Evolutionary conservation across 305 asterid species (phyloP), one percentile per base, ranked within the genome.

Genomic region (Fraxinus platypoda): DNA sequence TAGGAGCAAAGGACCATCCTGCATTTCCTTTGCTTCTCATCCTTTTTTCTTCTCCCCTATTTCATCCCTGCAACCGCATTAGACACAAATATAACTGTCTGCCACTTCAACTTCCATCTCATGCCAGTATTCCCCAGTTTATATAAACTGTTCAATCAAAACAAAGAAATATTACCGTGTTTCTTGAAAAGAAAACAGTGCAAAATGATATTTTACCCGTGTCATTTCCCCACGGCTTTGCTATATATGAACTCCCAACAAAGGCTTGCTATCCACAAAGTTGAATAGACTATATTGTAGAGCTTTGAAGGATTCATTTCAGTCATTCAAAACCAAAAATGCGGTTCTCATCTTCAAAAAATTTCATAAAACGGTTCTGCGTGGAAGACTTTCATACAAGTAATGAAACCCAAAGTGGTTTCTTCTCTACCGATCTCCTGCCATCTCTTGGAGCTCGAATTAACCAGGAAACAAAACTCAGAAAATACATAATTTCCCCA

Each of bases 391-490:
- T 83, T 81, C 90, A 87, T 41, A 87, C 83, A 66, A 81, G 88
- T 79, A 74, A 84, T 2, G 80, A 77, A 41, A 84, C 87, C 25
- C 82, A 85, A 6, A 89, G 90, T 12, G 90, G 98, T 8, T 91
- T 95, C 89, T 92, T 95, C 92, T 91, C 95, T 3, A 79, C 84
- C 31, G 95, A 93, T 79, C 96, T 94, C 49, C 93, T 94, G 78
- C 99, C 99, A 2, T 93, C 98, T 11, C 98, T 95, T 2, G 99
- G 99, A 54, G 97, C 94, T 52, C 82, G 93, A 80, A 91, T 94
- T 78, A 95, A 95, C 77, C 90, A 85, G 4, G 73, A 93, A 0
- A 91, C 92, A 0, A 87, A 84, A 79, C 99, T 94, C 23, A 83
- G 95, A 28, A 83, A 35, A 78, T 86, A 80, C 89, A 87, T 88